Conservation (phyloP, 768 basidiomycete species). For the Lepiota brunneoincarnata region DNA sequence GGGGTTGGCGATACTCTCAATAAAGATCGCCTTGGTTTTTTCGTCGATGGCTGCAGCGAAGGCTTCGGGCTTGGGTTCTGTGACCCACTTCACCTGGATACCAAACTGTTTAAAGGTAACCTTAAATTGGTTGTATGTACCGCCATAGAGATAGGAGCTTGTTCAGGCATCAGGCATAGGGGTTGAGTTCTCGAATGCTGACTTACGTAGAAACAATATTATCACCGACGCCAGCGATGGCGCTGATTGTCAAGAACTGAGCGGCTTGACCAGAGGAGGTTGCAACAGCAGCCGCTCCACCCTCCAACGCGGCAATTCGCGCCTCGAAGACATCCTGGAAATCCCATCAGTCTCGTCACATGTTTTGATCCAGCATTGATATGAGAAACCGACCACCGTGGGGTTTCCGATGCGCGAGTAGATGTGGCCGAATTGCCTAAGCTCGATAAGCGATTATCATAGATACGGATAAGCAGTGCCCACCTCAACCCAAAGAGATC, state of each 20-base stretch:
- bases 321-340: slow-evolving; percentile 74
- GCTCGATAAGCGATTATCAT: background rate
- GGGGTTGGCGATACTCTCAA: slow-evolving; percentile 81
- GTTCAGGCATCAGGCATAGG: slow-evolving; percentile 5
- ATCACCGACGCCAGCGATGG: slow-evolving; percentile 63
- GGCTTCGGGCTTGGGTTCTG: slow-evolving; percentile 48
- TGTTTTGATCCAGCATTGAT: background rate
- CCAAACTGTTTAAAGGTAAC: slow-evolving; percentile 69
- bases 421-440: slow-evolving; percentile 53
- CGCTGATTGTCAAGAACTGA: slow-evolving; percentile 68
- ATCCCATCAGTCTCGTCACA: slow-evolving; percentile 2
- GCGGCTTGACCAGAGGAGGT: slow-evolving; percentile 74
- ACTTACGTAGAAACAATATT: slow-evolving; percentile 75
- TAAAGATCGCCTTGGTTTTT: slow-evolving; percentile 72
- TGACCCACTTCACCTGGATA: slow-evolving; percentile 64
- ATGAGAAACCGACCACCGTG: slow-evolving; percentile 44
- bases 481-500: slow-evolving; percentile 67
- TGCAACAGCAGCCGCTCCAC: slow-evolving; percentile 74
- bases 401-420: slow-evolving; percentile 73
- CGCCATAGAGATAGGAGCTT: slow-evolving; percentile 67
- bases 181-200: background rate
- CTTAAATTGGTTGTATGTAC: slow-evolving; percentile 76
- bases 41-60: slow-evolving; percentile 72
- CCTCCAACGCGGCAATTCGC: slow-evolving; percentile 78
- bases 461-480: background rate